Conservation (phyloP, 176 grass and related monocot genomes). For the Carex scoparia region DNA sequence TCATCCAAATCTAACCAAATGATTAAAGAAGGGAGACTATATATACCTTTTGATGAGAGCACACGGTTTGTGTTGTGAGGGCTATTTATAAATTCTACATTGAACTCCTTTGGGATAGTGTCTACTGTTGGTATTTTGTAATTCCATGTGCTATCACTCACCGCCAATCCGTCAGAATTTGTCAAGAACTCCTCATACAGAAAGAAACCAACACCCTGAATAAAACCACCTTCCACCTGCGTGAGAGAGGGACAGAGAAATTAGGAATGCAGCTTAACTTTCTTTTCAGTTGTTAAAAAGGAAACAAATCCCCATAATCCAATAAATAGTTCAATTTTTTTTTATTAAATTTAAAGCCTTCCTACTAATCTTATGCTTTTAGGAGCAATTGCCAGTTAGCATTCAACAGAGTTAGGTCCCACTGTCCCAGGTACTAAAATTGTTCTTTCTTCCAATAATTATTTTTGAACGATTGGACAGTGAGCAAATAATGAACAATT, state of each 20-base stretch:
- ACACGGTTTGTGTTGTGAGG: constrained; percentile 50
- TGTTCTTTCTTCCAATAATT: background rate
- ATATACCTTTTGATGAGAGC: constrained; percentile 69
- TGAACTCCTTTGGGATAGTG: constrained; percentile 72
- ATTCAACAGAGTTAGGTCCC: background rate
- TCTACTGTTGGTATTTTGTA: constrained; percentile 83
- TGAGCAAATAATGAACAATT: background rate
- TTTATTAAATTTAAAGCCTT: background rate
- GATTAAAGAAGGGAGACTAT: background rate
- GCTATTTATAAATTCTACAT: constrained; percentile 65
- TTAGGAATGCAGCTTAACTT: background rate
- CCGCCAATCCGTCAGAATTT: constrained; percentile 60
- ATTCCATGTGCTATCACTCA: constrained; percentile 73
- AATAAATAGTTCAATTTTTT: background rate
- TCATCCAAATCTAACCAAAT: background rate
- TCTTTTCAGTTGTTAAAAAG: background rate
- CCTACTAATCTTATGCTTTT: background rate
- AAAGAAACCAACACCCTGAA: constrained; percentile 83
- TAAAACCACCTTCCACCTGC: constrained; percentile 62
- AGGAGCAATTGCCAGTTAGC: background rate
- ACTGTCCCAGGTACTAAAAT: background rate
- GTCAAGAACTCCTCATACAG: constrained; percentile 58
- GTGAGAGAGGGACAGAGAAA: background rate
- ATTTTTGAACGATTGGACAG: background rate
- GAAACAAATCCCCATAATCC: background rate